Percentiles rank a stretch among this genome's conserved stretches.
Conservation (phyloP, 148 eudicot genomes). For the Rhododendron ferrugineum region DNA sequence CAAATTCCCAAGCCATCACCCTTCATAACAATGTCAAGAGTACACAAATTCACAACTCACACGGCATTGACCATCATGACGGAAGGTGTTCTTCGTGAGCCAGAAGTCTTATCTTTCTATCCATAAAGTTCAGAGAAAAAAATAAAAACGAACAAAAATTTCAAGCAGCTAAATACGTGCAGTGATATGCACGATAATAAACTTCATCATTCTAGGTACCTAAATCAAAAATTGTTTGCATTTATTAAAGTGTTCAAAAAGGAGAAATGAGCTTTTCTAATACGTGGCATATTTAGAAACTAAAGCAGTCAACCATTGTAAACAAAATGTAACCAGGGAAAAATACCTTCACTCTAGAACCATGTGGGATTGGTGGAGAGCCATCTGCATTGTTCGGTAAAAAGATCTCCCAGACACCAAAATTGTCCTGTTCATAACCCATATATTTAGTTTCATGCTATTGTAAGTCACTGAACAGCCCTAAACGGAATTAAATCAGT, state of each 20-base stretch:
- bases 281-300: slow-evolving; percentile 4
- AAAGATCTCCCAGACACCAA: slow-evolving; percentile 97
- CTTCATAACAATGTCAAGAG: neutral
- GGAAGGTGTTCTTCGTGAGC: neutral
- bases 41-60: neutral
- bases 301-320: neutral
- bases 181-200: slow-evolving; percentile 1
- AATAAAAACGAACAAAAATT: neutral
- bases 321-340: neutral
- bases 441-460: slow-evolving; percentile 8
- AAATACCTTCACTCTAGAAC: slow-evolving; percentile 91
- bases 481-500: neutral
- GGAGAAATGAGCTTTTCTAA: neutral
- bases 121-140: neutral
- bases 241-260: neutral
- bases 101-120: neutral
- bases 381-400: slow-evolving; percentile 97
- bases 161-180: neutral
- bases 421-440: slow-evolving; percentile 65
- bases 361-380: slow-evolving; percentile 93
- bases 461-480: neutral
- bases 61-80: neutral
- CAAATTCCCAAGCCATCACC: neutral
- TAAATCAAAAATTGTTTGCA: neutral
- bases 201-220: neutral